Evolutionary conservation across 805 yeast genomes (phyloP), one percentile per base, ranked within the genome.

Genomic region (Barnettozyma salicaria): DNA sequence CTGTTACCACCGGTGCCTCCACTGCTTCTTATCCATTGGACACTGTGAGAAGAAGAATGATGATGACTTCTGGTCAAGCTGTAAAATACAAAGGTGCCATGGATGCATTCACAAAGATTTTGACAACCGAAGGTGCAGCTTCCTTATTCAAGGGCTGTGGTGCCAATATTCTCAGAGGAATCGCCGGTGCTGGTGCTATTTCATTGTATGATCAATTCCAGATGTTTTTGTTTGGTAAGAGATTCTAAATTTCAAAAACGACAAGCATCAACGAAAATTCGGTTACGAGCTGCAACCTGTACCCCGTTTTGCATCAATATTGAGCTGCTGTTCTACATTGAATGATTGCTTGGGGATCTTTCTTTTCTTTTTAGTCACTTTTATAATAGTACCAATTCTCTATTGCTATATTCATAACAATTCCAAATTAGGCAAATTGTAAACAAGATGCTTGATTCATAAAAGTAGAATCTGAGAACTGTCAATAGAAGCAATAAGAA

Each of bases 81-180:
- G 95, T 88, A 60, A 88, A 89, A 76, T 88, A 88, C 77, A 72
- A 79, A 64, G 92, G 95, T 75, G 95, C 96, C 57, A 76, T 85
- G 67, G 96, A 89, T 70, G 86, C 92, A 70, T 80, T 84, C 85
- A 72, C 65, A 59, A 72, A 87, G 76, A 86, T 88, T 66, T 90
- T 89, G 58, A 94, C 95, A 56, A 86, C 92, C 65, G 96, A 89
- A 74, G 97, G 97, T 86, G 70, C 84, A 60, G 61, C 64, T 46
- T 86, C 97, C 59, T 77, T 88, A 72, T 88, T 88, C 90, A 89
- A 86, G 80, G 97, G 97, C 77, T 88, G 96, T 73, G 96, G 90
- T 81, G 96, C 97, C 70, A 88, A 88, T 90, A 88, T 88, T 80
- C 79, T 88, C 72, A 88, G 97, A 83, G 96, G 96, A 86, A 96